A percentile compares a stretch with the other conserved stretches of the same genome.
Conservation (phyloP, 2,329 filamentous ascomycete genomes). For the Scortechinia acanthostroma region DNA sequence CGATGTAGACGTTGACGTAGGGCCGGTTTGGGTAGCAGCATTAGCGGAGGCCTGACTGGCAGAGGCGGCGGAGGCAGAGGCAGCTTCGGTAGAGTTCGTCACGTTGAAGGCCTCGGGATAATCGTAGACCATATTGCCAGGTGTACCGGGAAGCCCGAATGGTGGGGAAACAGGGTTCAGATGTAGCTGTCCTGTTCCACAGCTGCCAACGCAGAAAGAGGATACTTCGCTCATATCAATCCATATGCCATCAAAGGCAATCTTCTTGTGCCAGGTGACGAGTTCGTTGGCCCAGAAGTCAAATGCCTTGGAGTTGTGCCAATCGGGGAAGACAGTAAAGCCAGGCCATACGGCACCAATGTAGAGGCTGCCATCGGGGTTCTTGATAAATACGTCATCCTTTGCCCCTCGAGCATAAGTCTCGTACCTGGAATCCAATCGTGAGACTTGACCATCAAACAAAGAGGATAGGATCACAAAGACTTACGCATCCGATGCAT, state of each 20-base stretch:
- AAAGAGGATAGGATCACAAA: constrained; percentile 6
- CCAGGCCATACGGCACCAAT: constrained; percentile 70
- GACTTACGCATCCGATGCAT: constrained; percentile 54
- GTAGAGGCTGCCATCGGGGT: constrained; percentile 47
- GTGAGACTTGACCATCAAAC: constrained; percentile 8
- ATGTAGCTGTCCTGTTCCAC: constrained; percentile 56
- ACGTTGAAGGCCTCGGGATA: constrained; percentile 67
- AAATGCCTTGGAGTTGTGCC: constrained; percentile 57
- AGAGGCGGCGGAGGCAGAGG: constrained; percentile 44
- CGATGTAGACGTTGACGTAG: constrained; percentile 21
- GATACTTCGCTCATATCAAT: constrained; percentile 52
- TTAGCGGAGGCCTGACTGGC: constrained; percentile 36
- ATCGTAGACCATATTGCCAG: constrained; percentile 45
- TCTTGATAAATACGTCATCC: constrained; percentile 42
- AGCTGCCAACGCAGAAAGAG: constrained; percentile 66
- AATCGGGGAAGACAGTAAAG: constrained; percentile 64
- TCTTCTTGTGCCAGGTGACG: constrained; percentile 39
- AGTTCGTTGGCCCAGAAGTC: constrained; percentile 65
- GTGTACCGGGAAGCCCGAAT: constrained; percentile 59
- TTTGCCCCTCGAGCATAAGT: constrained; percentile 55
- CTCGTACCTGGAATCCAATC: constrained; percentile 22
- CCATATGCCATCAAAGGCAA: constrained; percentile 44
- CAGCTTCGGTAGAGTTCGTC: constrained; percentile 62
- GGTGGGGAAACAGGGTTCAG: constrained; percentile 64
- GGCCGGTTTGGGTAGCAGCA: constrained; percentile 16